Evolutionary conservation across 352 stramenopile species (phyloP).

Genomic region (Phytophthora foliorum): DNA sequence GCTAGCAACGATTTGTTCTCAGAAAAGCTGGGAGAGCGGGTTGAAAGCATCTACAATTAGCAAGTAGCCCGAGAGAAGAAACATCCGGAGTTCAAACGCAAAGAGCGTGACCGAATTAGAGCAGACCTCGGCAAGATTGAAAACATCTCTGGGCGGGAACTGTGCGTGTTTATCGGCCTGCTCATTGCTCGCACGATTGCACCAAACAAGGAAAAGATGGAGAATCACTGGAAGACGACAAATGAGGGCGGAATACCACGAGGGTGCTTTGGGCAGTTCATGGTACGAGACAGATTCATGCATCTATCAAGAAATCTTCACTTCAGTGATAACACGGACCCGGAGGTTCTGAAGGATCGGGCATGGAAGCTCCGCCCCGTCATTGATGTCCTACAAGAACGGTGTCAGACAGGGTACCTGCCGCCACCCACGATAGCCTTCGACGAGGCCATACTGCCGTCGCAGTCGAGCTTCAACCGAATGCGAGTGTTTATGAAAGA

Average conservation of each 20-base stretch:
- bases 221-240: constrained; percentile 20
- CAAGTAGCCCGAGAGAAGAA: constrained; percentile 6
- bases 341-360: background rate
- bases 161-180: constrained; percentile 12
- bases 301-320: constrained; percentile 19
- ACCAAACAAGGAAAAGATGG: constrained; percentile 15
- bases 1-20: constrained; percentile 1
- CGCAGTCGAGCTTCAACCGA: background rate
- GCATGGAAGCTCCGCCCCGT: constrained; percentile 15
- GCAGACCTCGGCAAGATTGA: background rate
- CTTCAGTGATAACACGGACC: constrained; percentile 14
- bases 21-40: background rate
- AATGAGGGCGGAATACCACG: constrained; percentile 16
- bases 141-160: background rate
- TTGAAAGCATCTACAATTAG: background rate
- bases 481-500: constrained; percentile 1
- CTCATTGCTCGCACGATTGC: constrained; percentile 12
- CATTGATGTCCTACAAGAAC: background rate
- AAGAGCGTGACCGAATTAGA: constrained; percentile 1
- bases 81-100: background rate
- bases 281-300: constrained; percentile 21
- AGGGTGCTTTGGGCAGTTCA: constrained; percentile 22
- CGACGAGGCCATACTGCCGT: background rate
- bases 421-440: constrained; percentile 15
- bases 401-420: constrained; percentile 6